Evolutionary conservation across 106 monocot species (phyloP).

Genomic region (Acanthochlamys bracteata): DNA sequence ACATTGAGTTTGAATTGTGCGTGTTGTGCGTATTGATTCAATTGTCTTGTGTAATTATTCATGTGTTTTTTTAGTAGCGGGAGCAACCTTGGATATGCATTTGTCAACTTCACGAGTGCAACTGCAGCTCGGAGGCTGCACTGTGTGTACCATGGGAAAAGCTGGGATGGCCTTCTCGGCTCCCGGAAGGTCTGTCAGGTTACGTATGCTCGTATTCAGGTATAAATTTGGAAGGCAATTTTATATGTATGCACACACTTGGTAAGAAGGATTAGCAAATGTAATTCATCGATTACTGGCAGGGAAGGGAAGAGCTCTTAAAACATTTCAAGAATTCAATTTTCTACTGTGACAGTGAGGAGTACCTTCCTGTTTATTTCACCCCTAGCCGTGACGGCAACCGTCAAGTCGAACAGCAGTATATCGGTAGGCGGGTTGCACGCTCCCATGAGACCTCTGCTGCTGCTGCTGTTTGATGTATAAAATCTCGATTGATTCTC

Average conservation of each 20-base stretch:
- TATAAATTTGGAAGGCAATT: neutral
- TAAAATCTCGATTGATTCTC: too few species aligned
- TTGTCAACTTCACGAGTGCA: constrained; percentile 11
- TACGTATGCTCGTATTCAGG: constrained; percentile 13
- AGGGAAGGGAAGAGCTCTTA: neutral
- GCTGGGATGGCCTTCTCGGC: constrained; percentile 1
- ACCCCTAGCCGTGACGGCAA: neutral
- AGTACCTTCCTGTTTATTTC: constrained; percentile 5
- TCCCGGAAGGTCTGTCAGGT: constrained; percentile 12
- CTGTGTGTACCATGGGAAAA: neutral
- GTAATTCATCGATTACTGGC: neutral
- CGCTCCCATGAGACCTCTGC: too few species aligned
- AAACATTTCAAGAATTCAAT: constrained; percentile 2
- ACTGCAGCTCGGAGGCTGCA: neutral
- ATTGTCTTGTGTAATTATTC: neutral
- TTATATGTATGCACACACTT: neutral
- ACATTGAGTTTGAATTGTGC: neutral
- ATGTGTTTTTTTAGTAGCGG: constrained; percentile 2
- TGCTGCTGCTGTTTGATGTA: too few species aligned
- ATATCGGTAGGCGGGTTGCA: neutral
- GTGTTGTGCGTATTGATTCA: neutral
- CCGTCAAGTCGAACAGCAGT: neutral
- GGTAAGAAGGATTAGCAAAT: neutral
- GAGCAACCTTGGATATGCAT: constrained; percentile 9
- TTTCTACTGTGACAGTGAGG: constrained; percentile 2